Evolutionary conservation across 768 basidiomycete genomes (phyloP).

Genomic region (Krasilnikovozyma curviuscula): DNA sequence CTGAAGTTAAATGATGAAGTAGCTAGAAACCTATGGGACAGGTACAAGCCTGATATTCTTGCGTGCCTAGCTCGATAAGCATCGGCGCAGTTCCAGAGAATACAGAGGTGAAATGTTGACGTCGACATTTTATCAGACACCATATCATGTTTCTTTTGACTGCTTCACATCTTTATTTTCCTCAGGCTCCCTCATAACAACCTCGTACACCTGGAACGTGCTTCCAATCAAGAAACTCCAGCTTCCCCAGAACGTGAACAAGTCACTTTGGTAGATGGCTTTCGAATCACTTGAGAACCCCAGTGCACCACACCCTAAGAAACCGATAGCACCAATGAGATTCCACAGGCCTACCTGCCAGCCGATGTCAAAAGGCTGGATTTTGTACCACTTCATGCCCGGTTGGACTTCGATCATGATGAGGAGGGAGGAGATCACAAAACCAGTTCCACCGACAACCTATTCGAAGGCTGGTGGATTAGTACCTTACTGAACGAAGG

Average conservation of each 20-base stretch:
- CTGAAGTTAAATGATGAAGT: too few species aligned
- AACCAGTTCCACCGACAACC: slow-evolving; percentile 42
- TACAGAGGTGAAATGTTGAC: too few species aligned
- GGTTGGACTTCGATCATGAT: slow-evolving; percentile 39
- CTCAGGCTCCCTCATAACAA: background rate
- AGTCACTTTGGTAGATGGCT: slow-evolving; percentile 36
- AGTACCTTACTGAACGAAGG: slow-evolving; percentile 28
- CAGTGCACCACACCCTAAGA: slow-evolving; percentile 40
- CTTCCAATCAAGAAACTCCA: slow-evolving; percentile 49
- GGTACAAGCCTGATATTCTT: too few species aligned
- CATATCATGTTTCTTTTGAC: too few species aligned
- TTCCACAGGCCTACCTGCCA: slow-evolving; percentile 44
- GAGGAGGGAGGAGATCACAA: slow-evolving; percentile 33
- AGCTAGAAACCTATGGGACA: too few species aligned
- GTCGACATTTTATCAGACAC: too few species aligned
- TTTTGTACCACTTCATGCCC: slow-evolving; percentile 35
- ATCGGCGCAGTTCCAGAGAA: too few species aligned
- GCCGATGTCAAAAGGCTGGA: slow-evolving; percentile 32
- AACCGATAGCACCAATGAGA: slow-evolving; percentile 40
- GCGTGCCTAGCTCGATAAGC: too few species aligned
- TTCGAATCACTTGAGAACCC: slow-evolving; percentile 30
- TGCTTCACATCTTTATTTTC: too few species aligned
- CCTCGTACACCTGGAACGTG: slow-evolving; percentile 37
- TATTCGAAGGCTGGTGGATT: slow-evolving; percentile 47
- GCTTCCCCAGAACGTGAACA: slow-evolving; percentile 37